Evolutionary conservation across 352 stramenopile genomes (phyloP), one percentile per base, ranked within the genome.

Genomic region (Phytophthora citrophthora): DNA sequence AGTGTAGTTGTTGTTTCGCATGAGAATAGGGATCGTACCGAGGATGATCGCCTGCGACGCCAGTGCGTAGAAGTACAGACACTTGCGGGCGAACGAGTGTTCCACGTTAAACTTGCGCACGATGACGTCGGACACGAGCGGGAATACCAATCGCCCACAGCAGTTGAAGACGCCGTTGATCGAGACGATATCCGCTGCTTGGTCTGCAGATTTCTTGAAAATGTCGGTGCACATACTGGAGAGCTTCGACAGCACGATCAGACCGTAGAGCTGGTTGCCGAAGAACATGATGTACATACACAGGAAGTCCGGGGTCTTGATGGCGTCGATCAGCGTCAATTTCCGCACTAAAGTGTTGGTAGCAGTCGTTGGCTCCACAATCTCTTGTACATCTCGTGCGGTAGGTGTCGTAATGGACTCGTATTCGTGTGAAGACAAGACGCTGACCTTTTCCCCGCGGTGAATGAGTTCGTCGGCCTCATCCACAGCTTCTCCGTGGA

Each of bases 261-360:
- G 72, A 0, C 79, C 79, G 60, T 85, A 88, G 40, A 85, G 60
- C 54, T 85, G 77, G 44, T 81, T 83, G 32, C 47, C 70, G 46
- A 81, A 83, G 61, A 86, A 81, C 79, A 85, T 85, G 54, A 89
- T 67, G 67, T 86, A 89, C 59, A 89, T 76, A 63, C 79, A 85
- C 57, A 81, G 36, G 47, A 85, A 89, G 71, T 89, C 79, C 18
- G 66, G 62, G 9, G 74, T 81, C 45, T 83, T 80, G 64, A 89
- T 81, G 34, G 76, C 79, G 24, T 68, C 45, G 31, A 86, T 83
- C 13, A 86, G 71, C 8, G 60, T 73, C 13, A 89, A 54, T 47
- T 81, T 79, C 32, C 71, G 66, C 38, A 88, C 74, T 20, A 77
- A 61, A n/a, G 55, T 73, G 50, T 75, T 75, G 1, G 64, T 70